Base-by-base conservation (phyloP, 176 grass and related monocot genomes). In the Melocanna baccifera region DNA sequence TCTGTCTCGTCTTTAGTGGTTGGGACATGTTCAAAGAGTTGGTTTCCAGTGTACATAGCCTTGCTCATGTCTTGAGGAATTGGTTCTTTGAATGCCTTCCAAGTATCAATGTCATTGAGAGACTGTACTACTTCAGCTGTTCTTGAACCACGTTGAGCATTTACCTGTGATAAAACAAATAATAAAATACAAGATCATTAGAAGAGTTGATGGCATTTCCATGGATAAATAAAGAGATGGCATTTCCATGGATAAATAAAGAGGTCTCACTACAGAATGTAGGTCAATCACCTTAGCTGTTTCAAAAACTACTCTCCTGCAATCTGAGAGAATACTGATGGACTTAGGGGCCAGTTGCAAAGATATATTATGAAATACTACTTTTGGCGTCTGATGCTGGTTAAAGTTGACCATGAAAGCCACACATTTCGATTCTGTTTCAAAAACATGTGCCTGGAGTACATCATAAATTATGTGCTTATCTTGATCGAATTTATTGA, bases 1-100 rank as follows among this genome's bases (percentile, higher is more conserved):
- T 98, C 96, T n/a, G 96, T 98, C 34, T 76, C 76, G 81, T 98
- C 96, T 89, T 93, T 89, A 52, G 93, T 98, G 6, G 77, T 86
- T n/a, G 89, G 70, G 70, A 95, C 83, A 85, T 98, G 96, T 91
- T 98, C 92, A 42, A 88, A 77, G n/a, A 98, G 88, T 6, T 88
- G 42, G 67, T 87, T 85, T 45, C 70, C 76, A 32, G 57, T 87
- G 53, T 85, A 83, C 61, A 26, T 63, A 74, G 68, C 46, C 36
- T 89, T 74, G 37, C 52, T 80, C 15, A 72, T 18, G 48, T 81
- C 57, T 79, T 70, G 66, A 52, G 89, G 79, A 51, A 92, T 85
- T 83, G 83, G 64, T 51, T 98, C 96, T 39, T 37, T 74, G 72
- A 82, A 91, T 90, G 77, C 83, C 73, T 69, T 66, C 96, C 96